Conservation (phyloP, 768 basidiomycete species). For the Macrolepiota albuminosa region DNA sequence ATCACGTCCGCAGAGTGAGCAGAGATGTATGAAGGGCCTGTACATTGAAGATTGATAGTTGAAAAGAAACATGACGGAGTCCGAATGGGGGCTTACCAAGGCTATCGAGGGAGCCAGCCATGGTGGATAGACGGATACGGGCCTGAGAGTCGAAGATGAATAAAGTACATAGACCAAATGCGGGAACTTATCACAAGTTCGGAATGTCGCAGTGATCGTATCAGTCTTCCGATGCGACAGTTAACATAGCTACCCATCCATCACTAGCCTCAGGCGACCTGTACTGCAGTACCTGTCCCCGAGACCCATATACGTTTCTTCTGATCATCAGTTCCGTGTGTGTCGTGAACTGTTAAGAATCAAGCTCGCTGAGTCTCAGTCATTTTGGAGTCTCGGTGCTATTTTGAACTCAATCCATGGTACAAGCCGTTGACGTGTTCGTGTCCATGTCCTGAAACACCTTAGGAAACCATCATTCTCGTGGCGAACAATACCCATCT, state of each 20-base stretch:
- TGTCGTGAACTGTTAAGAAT: neutral
- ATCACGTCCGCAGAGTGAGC: constrained; percentile 84
- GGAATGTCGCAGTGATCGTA: constrained; percentile 4
- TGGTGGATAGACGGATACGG: constrained; percentile 16
- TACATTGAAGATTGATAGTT: constrained; percentile 5
- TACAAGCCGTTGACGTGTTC: neutral
- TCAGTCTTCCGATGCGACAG: neutral
- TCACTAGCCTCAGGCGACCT: neutral
- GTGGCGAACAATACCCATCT: neutral
- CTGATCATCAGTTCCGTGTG: neutral
- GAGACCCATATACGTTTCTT: neutral
- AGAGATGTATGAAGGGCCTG: constrained; percentile 75
- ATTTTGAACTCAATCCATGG: too few species aligned
- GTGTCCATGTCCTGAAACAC: neutral
- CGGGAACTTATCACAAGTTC: neutral
- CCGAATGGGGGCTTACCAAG: constrained; percentile 30
- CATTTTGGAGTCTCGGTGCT: neutral
- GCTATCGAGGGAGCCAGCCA: constrained; percentile 39
- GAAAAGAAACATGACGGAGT: neutral
- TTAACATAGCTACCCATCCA: neutral
- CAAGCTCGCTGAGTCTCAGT: neutral
- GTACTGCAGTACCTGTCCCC: neutral
- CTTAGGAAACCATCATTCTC: neutral
- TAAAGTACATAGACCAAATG: constrained; percentile 1
- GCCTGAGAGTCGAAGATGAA: neutral